These are phyloP conservation scores for Irpex rosettiformis DNA, from an alignment of 1,284 basidiomycete genomes.

Conservation along the genomic window DNA sequence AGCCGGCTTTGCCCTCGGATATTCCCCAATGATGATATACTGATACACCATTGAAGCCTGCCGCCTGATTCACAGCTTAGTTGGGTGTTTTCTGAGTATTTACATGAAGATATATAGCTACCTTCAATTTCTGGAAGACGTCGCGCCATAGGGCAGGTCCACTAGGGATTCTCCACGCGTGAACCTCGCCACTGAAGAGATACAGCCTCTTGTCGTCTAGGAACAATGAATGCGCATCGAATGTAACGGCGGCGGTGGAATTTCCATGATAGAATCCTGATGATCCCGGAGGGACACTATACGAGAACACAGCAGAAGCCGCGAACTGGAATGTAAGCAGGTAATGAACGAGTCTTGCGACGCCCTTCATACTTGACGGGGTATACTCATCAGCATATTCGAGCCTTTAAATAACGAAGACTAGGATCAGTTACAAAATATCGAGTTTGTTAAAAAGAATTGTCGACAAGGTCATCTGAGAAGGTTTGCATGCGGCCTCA, in stretches of 20 bases:
- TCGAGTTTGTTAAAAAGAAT: background rate
- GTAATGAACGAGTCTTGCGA: conserved; percentile 5
- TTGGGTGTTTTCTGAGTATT: background rate
- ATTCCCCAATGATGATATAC: conserved; percentile 48
- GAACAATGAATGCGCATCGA: conserved; percentile 42
- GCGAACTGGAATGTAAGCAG: conserved; percentile 8
- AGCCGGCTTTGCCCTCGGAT: conserved; percentile 33
- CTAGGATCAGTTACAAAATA: background rate
- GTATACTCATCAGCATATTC: background rate
- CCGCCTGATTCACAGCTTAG: conserved; percentile 30
- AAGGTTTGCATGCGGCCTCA: background rate
- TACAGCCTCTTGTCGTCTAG: conserved; percentile 41
- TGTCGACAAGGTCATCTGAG: background rate
- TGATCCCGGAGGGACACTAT: conserved; percentile 20
- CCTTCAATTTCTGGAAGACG: conserved; percentile 38
- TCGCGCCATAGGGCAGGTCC: conserved; percentile 44
- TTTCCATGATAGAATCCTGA: conserved; percentile 35
- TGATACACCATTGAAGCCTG: conserved; percentile 45
- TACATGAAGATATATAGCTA: conserved; percentile 10
- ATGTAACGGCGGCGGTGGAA: conserved; percentile 35
- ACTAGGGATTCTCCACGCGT: conserved; percentile 46
- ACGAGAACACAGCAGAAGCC: conserved; percentile 11
- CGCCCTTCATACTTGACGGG: conserved; percentile 8
- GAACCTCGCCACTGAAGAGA: conserved; percentile 40
- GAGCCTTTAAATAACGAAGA: conserved; percentile 2